Conservation (phyloP, 768 basidiomycete species). For the Myochromella boudieri region DNA sequence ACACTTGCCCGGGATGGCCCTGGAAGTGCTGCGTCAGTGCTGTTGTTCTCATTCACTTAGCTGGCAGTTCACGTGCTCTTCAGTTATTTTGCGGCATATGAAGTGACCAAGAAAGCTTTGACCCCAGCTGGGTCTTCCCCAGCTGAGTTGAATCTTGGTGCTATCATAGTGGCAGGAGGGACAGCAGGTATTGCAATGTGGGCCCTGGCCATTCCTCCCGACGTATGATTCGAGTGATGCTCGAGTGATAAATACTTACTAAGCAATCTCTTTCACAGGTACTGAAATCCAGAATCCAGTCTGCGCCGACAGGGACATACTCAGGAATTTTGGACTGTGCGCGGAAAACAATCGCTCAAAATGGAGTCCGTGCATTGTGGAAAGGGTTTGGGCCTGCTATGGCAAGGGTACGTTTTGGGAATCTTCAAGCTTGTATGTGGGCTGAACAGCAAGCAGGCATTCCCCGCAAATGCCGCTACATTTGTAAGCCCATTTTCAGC, state of each 20-base stretch:
- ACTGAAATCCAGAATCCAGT: slow-evolving; percentile 93
- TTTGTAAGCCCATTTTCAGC: slow-evolving; percentile 59
- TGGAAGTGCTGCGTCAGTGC: slow-evolving; percentile 88
- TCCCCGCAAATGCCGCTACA: slow-evolving; percentile 96
- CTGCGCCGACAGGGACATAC: slow-evolving; percentile 97
- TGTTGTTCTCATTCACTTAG: not conserved
- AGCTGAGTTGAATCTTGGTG: slow-evolving; percentile 78
- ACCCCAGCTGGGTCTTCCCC: slow-evolving; percentile 81
- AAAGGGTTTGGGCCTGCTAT: slow-evolving; percentile 98
- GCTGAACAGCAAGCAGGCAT: slow-evolving; percentile 56
- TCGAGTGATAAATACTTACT: not conserved
- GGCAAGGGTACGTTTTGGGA: slow-evolving; percentile 62
- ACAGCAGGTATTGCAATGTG: slow-evolving; percentile 98
- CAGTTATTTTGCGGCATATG: slow-evolving; percentile 97
- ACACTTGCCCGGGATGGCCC: slow-evolving; percentile 95
- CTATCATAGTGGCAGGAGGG: slow-evolving; percentile 90
- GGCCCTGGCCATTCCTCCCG: slow-evolving; percentile 95
- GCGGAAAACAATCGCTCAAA: slow-evolving; percentile 85
- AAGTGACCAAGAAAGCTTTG: slow-evolving; percentile 85
- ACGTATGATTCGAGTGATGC: slow-evolving; percentile 53
- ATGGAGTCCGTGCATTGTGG: slow-evolving; percentile 89
- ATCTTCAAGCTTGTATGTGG: not conserved
- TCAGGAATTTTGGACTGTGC: slow-evolving; percentile 91
- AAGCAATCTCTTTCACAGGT: slow-evolving; percentile 52
- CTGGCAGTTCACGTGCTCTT: slow-evolving; percentile 11